Evolutionary conservation across 208 protist species (phyloP), one percentile per base, ranked within the genome.

Genomic region (Wallacemonas collosoma): DNA sequence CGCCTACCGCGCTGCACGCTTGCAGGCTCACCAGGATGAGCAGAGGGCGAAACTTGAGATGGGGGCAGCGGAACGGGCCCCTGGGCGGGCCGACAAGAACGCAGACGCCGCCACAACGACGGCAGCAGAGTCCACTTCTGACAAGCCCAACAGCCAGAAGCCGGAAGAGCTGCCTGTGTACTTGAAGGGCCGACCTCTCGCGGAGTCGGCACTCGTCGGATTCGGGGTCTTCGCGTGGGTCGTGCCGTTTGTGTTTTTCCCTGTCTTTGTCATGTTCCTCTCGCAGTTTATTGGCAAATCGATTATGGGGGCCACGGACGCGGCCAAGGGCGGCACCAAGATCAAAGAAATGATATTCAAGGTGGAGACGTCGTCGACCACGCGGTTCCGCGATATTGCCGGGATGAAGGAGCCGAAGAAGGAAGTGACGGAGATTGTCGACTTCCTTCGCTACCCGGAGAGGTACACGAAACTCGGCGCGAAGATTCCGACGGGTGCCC

Each of bases 401-500:
- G 98, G 98, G 15, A 89, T 98, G 73, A 96, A 94, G 71, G 97
- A 99, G 80, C 93, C 98, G 2, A 99, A 99, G 80, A 75, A 93
- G 17, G 98, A 99, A 76, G 97, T 99, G 71, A 93, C 87, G 43
- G 98, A 99, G 80, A 96, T 99, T 63, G 97, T 99, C 6, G 95
- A 98, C 65, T 99, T 99, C 82, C 83, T 99, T 40, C 93, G 97
- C 44, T 74, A 87, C 64, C 86, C 90, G 35, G 77, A 90, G 69
- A 81, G 87, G 17, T 96, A 92, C 75, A 93, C 79, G 17, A 66
- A 78, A 44, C 77, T 97, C 9, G 90, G 89, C 1, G 93, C 91
- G 15, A 91, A 95, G 71, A 86, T 97, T 26, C 93, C 90, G 35
- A 93, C 76, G 15, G 93, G 93, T 2, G 91, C 88, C 26, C 73